A percentile compares a stretch with the other conserved stretches of the same genome.
Conservation (phyloP, 805 yeast species). For the Metschnikowia lachancei region DNA sequence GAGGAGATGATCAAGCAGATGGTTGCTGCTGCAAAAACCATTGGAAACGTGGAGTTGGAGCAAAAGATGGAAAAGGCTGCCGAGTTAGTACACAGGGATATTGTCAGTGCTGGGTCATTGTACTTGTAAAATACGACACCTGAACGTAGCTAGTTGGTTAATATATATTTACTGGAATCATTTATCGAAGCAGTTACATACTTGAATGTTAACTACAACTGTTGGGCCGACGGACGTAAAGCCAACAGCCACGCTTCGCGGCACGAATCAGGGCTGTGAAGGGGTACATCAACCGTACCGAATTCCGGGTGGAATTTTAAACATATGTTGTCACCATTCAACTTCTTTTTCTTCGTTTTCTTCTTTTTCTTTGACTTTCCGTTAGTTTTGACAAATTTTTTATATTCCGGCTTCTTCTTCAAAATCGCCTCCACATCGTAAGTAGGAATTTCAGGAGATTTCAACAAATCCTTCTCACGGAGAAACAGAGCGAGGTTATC, state of each 20-base stretch:
- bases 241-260: neutral
- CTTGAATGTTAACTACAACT: too few species aligned
- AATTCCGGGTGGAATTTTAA: conserved; percentile 3
- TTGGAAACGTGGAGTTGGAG: conserved; percentile 84
- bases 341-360: neutral
- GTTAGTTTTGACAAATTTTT: neutral
- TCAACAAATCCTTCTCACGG: neutral
- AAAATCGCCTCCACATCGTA: neutral
- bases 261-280: neutral
- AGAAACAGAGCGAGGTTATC: neutral
- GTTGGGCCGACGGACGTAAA: too few species aligned
- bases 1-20: conserved; percentile 92
- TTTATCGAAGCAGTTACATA: too few species aligned
- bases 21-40: conserved; percentile 87
- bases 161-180: neutral
- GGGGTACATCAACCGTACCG: neutral
- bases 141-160: neutral
- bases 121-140: conserved; percentile 45
- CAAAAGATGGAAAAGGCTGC: conserved; percentile 85
- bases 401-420: conserved; percentile 2
- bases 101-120: conserved; percentile 94
- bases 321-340: neutral
- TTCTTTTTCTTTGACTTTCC: neutral
- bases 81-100: conserved; percentile 88
- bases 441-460: neutral